These are phyloP conservation scores for Tetraselmis striata DNA, from an alignment of 139 green algal genomes.

Conservation along the genomic window DNA sequence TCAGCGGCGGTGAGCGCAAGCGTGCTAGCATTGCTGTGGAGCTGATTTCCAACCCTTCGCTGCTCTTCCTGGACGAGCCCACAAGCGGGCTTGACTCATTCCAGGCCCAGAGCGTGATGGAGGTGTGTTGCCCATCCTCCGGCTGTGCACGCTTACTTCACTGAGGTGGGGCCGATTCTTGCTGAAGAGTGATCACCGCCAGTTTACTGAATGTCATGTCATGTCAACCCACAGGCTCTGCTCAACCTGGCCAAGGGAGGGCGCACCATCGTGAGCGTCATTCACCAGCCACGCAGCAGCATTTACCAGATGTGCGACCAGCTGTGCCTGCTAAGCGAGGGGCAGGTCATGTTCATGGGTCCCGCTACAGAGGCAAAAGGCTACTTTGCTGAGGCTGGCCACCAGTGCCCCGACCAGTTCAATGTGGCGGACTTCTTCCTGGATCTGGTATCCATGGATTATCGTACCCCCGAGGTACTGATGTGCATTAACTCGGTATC, in stretches of 20 bases:
- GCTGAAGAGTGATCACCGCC: too few relatives aligned
- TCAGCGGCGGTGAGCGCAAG: constrained; percentile 50
- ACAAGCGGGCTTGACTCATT: constrained; percentile 42
- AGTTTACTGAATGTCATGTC: too few relatives aligned
- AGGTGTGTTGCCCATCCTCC: too few relatives aligned
- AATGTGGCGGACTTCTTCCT: constrained; percentile 49
- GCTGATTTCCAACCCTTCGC: constrained; percentile 30
- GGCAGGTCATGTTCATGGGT: constrained; percentile 32
- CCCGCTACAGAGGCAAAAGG: constrained; percentile 14
- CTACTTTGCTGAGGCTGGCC: constrained; percentile 24
- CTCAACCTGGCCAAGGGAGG: not conserved
- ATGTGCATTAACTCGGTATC: not conserved
- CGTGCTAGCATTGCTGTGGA: constrained; percentile 38
- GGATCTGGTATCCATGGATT: constrained; percentile 31
- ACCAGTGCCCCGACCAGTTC: constrained; percentile 26
- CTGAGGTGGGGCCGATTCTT: too few relatives aligned
- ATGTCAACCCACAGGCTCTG: too few relatives aligned
- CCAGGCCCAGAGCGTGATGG: constrained; percentile 43
- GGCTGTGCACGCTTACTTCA: too few relatives aligned
- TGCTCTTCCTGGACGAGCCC: constrained; percentile 55
- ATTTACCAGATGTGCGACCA: constrained; percentile 44
- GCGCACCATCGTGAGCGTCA: constrained; percentile 32
- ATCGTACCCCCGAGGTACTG: constrained; percentile 14
- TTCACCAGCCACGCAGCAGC: constrained; percentile 45
- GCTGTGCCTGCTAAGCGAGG: constrained; percentile 37